Conservation (phyloP, 2,329 filamentous ascomycete species). For the Phyllachora maydis region DNA sequence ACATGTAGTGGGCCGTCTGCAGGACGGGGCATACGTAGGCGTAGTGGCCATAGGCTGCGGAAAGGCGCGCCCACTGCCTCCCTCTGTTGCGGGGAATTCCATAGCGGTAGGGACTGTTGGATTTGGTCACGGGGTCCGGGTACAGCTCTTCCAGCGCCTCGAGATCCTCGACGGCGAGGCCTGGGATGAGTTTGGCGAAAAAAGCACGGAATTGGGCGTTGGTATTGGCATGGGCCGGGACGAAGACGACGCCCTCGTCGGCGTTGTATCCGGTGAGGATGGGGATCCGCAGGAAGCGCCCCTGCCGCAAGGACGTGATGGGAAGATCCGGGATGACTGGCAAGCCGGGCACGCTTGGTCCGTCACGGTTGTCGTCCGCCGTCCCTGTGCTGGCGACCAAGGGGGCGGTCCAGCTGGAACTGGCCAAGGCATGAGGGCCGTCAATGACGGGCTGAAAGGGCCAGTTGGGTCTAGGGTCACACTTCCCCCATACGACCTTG, state of each 20-base stretch:
- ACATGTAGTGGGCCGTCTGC: slow-evolving; percentile 30
- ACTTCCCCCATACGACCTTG: slow-evolving; percentile 19
- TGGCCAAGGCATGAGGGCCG: slow-evolving; percentile 12
- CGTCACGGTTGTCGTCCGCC: too few species aligned
- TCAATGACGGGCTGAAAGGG: slow-evolving; percentile 54
- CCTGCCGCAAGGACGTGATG: slow-evolving; percentile 33
- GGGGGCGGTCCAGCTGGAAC: too few species aligned
- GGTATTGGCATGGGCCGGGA: slow-evolving; percentile 24
- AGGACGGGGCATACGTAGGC: slow-evolving; percentile 44
- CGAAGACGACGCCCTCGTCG: slow-evolving; percentile 47
- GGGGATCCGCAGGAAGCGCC: slow-evolving; percentile 31
- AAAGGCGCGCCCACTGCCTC: slow-evolving; percentile 32
- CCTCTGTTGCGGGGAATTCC: slow-evolving; percentile 19
- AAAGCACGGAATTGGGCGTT: slow-evolving; percentile 34
- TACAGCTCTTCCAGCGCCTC: slow-evolving; percentile 36
- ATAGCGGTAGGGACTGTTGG: slow-evolving; percentile 9
- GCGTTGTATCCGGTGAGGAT: slow-evolving; percentile 52
- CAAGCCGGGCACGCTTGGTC: background rate
- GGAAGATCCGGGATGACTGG: slow-evolving; percentile 32
- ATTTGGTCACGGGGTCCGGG: slow-evolving; percentile 27
- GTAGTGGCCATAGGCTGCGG: slow-evolving; percentile 41
- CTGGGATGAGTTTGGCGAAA: slow-evolving; percentile 39
- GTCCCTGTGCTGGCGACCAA: too few species aligned
- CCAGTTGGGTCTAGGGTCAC: slow-evolving; percentile 26
- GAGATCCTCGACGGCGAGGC: slow-evolving; percentile 28